These are phyloP conservation scores for Diaporthe humulicola DNA, from an alignment of 2,329 filamentous ascomycete species.

Conservation along the genomic window DNA sequence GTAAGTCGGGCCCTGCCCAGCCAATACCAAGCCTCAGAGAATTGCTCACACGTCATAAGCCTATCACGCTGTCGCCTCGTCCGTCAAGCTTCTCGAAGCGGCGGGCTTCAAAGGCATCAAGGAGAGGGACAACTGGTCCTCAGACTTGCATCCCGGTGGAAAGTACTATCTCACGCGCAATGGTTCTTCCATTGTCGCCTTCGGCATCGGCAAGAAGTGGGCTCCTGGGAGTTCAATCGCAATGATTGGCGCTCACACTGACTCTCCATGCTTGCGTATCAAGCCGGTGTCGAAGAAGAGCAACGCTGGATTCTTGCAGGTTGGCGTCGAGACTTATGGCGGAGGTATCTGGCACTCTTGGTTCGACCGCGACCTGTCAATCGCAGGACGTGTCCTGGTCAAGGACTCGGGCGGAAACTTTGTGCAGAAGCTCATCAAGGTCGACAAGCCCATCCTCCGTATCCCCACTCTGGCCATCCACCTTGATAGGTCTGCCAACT, in stretches of 20 bases:
- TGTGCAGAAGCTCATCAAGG: constrained; percentile 87
- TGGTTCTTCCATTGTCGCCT: constrained; percentile 90
- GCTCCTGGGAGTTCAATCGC: constrained; percentile 89
- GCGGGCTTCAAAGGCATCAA: constrained; percentile 91
- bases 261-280: constrained; percentile 90
- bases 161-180: constrained; percentile 98
- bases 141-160: constrained; percentile 83
- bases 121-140: constrained; percentile 91
- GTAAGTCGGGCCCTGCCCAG: constrained; percentile 38
- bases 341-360: constrained; percentile 98
- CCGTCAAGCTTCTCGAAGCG: constrained; percentile 80
- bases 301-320: constrained; percentile 88
- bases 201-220: constrained; percentile 92
- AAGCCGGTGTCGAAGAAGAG: constrained; percentile 95
- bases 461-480: constrained; percentile 97
- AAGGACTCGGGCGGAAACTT: constrained; percentile 80
- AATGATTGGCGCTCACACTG: constrained; percentile 96
- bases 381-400: constrained; percentile 90
- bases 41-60: constrained; percentile 64
- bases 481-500: constrained; percentile 86
- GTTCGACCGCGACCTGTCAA: constrained; percentile 95
- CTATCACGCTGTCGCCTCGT: constrained; percentile 91
- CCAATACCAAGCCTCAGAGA: neutral
- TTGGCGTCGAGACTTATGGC: constrained; percentile 96
- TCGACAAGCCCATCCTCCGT: constrained; percentile 89